These are phyloP conservation scores for Rhizopogon sp. DNA, from an alignment of 768 basidiomycete genomes.

Conservation along the genomic window DNA sequence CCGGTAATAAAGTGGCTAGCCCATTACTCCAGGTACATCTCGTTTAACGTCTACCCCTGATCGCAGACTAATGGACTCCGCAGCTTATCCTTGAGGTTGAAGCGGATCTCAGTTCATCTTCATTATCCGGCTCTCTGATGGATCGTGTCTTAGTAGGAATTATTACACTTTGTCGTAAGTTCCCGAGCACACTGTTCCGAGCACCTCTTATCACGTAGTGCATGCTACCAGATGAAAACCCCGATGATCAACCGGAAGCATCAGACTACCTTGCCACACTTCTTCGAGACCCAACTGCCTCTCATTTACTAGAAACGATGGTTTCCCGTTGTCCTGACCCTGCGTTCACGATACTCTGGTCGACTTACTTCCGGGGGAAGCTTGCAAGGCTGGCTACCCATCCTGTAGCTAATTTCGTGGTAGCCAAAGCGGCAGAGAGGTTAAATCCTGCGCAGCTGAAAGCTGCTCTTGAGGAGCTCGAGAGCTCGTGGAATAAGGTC, in stretches of 20 bases:
- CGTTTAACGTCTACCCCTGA: slow-evolving; percentile 4
- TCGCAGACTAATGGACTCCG: slow-evolving; percentile 6
- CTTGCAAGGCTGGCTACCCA: slow-evolving; percentile 72
- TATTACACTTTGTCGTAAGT: slow-evolving; percentile 60
- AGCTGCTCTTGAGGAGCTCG: slow-evolving; percentile 55
- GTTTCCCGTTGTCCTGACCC: slow-evolving; percentile 54
- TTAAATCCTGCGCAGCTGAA: slow-evolving; percentile 51
- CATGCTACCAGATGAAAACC: slow-evolving; percentile 32
- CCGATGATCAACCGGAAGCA: slow-evolving; percentile 35
- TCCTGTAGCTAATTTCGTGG: slow-evolving; percentile 92
- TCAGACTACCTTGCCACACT: slow-evolving; percentile 82
- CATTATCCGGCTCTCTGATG: slow-evolving; percentile 67
- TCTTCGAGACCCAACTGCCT: slow-evolving; percentile 81
- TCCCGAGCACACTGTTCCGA: background rate
- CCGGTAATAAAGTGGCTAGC: slow-evolving; percentile 71
- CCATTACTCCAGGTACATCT: slow-evolving; percentile 63
- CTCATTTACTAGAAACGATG: slow-evolving; percentile 84
- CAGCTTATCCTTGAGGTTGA: slow-evolving; percentile 86
- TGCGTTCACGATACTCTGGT: slow-evolving; percentile 70
- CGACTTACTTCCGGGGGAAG: slow-evolving; percentile 70
- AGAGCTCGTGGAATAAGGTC: slow-evolving; percentile 51
- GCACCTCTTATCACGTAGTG: slow-evolving; percentile 2
- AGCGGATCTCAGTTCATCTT: slow-evolving; percentile 54
- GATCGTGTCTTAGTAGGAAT: slow-evolving; percentile 77
- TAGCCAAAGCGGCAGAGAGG: slow-evolving; percentile 72